Base-by-base conservation (phyloP, 768 basidiomycete genomes). In the Pluteus cervinus region DNA sequence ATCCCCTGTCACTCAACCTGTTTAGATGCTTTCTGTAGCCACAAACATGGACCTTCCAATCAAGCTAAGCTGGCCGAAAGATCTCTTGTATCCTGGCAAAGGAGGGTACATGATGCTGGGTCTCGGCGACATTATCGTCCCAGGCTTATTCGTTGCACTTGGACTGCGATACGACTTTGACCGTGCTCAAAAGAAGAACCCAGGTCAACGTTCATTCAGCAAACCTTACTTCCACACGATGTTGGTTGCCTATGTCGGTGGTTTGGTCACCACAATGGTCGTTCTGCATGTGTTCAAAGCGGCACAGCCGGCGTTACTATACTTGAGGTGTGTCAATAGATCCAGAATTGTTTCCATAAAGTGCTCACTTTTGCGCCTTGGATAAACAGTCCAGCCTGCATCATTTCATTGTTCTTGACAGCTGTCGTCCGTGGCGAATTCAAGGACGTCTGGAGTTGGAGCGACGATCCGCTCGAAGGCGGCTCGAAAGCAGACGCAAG, bases 271-370 rank as follows among this genome's bases (percentile, higher is more conserved):
- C 10, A 93, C 93, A 6, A 89, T 96, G 76, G 51, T 57, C 0
- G 86, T 93, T 16, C 90, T 96, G 91, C 87, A 94, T 52, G 52
- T 61, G 26, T 81, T 78, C 48, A 65, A 68, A 22, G 70, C 68
- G 5, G 90, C 87, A 3, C 94, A 99, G 50, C 94, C 94, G 1
- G 94, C 94, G 2, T 61, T 99, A 38, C 65, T 99, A 30, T 99
- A 97, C 60, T 72, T 99, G 44, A 86, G 84, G 86, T 85, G 49
- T 52, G 75, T 40, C 12, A 21, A 10, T 21, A 17, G 22, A 16
- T 26, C 28, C 39, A 25, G 15, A 24, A 23, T 17, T 9, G 16
- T 17, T n/a, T n/a, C n/a, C n/a, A n/a, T n/a, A n/a, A n/a, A n/a
- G n/a, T n/a, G n/a, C n/a, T n/a, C n/a, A n/a, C n/a, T n/a, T n/a